These are phyloP conservation scores for Aspergillus sp. DNA, from an alignment of 2,329 filamentous ascomycete species.

Conservation along the genomic window DNA sequence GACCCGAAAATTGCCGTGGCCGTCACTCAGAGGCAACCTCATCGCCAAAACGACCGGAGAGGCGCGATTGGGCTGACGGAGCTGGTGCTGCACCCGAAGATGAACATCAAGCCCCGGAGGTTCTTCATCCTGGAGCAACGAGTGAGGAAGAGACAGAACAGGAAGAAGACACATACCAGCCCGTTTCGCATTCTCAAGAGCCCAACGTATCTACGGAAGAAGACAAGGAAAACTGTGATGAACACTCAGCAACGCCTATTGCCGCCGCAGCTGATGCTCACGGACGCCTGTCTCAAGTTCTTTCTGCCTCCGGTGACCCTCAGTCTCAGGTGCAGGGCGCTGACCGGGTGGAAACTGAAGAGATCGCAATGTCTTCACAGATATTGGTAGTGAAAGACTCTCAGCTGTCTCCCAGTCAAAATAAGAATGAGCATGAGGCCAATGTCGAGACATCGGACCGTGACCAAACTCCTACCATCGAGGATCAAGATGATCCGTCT, in stretches of 20 bases:
- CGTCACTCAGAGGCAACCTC: neutral
- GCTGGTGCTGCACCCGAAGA: conserved; percentile 13
- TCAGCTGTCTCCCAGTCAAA: conserved; percentile 28
- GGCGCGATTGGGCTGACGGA: conserved; percentile 7
- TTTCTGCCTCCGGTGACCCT: conserved; percentile 17
- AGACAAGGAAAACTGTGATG: conserved; percentile 47
- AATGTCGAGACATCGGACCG: neutral
- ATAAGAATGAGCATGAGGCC: conserved; percentile 7
- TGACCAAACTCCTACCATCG: neutral
- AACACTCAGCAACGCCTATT: conserved; percentile 23
- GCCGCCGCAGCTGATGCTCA: conserved; percentile 33
- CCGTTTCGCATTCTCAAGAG: conserved; percentile 28
- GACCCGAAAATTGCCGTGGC: conserved; percentile 13
- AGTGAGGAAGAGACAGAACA: conserved; percentile 49
- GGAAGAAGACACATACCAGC: conserved; percentile 37
- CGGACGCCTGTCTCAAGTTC: conserved; percentile 36
- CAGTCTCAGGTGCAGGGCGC: conserved; percentile 3
- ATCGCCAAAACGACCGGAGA: conserved; percentile 2
- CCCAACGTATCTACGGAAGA: conserved; percentile 36
- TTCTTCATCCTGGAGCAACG: conserved; percentile 20
- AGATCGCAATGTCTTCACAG: conserved; percentile 27
- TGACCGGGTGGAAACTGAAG: conserved; percentile 7
- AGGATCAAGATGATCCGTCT: neutral
- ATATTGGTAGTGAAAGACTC: conserved; percentile 35
- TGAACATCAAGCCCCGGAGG: conserved; percentile 17